A percentile compares a stretch with the other conserved stretches of the same genome.
phyloP scores from a whole-genome alignment of 2,329 filamentous ascomycete species.

The Pseudocercospora pini-densiflorae region DNA sequence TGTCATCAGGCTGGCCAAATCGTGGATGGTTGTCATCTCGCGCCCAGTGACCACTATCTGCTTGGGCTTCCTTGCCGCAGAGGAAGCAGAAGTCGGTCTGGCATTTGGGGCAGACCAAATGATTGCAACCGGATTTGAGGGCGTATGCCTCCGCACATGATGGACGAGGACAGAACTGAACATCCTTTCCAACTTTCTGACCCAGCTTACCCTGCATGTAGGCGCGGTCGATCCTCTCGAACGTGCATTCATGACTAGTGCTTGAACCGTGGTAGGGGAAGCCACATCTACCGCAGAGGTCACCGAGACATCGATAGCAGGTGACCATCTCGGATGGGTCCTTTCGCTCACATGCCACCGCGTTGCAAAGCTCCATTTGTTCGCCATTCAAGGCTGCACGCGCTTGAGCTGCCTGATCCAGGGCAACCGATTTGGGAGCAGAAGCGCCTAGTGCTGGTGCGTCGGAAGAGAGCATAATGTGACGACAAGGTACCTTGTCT shows the following conservation, averaged over 20 bases:
- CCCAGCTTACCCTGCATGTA: background rate
- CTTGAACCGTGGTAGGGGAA: too few species aligned
- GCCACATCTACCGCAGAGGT: background rate
- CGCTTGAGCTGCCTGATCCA: background rate
- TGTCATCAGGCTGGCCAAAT: background rate
- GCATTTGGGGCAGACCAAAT: background rate
- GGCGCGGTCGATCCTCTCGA: background rate
- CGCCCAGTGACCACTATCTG: slow-evolving; percentile 5
- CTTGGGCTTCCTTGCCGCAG: slow-evolving; percentile 8
- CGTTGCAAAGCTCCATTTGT: background rate
- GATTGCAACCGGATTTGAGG: slow-evolving; percentile 8
- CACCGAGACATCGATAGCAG: background rate
- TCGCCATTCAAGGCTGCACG: background rate
- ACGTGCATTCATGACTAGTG: background rate
- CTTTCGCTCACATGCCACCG: background rate
- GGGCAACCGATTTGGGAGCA: background rate
- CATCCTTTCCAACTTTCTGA: slow-evolving; percentile 1
- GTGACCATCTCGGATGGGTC: background rate
- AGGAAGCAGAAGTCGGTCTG: slow-evolving; percentile 5
- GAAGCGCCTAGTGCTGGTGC: background rate
- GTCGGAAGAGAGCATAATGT: background rate
- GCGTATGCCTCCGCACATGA: background rate
- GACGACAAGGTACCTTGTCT: background rate
- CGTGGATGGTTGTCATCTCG: background rate
- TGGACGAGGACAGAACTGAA: slow-evolving; percentile 1